phyloP scores from a whole-genome alignment of 352 stramenopile genomes.

The Phytophthora uliginosa region DNA sequence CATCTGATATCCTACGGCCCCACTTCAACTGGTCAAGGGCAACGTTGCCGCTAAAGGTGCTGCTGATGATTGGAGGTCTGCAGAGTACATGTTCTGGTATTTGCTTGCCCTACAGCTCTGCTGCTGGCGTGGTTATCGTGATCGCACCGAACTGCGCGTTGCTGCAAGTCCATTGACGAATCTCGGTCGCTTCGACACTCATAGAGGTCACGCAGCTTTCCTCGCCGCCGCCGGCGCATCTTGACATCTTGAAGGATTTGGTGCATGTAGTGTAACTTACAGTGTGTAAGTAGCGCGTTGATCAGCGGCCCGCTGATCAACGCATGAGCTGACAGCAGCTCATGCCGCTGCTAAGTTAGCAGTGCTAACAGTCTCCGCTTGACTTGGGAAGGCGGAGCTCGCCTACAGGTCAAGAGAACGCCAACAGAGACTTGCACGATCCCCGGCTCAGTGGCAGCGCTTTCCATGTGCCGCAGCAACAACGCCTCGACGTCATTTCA shows the following conservation, averaged over 20 bases:
- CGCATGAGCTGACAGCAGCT: no score
- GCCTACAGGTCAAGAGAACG: background rate
- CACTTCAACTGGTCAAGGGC: constrained; percentile 17
- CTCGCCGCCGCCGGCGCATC: background rate
- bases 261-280: background rate
- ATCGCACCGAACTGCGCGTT: no score
- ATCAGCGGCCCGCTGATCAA: background rate
- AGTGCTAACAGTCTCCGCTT: background rate
- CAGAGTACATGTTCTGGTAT: background rate
- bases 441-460: constrained; percentile 29
- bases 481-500: constrained; percentile 39
- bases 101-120: background rate
- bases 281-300: background rate
- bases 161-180: background rate
- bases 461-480: constrained; percentile 27
- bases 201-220: background rate
- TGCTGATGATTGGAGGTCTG: background rate
- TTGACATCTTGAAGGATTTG: background rate
- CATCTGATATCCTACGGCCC: constrained; percentile 8
- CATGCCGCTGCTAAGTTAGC: background rate
- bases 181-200: background rate
- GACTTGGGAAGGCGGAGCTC: background rate
- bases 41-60: constrained; percentile 8
- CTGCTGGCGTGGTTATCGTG: background rate
- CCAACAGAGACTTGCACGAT: background rate